phyloP scores from a whole-genome alignment of 805 yeast genomes.

The Candida parachauliodes region DNA sequence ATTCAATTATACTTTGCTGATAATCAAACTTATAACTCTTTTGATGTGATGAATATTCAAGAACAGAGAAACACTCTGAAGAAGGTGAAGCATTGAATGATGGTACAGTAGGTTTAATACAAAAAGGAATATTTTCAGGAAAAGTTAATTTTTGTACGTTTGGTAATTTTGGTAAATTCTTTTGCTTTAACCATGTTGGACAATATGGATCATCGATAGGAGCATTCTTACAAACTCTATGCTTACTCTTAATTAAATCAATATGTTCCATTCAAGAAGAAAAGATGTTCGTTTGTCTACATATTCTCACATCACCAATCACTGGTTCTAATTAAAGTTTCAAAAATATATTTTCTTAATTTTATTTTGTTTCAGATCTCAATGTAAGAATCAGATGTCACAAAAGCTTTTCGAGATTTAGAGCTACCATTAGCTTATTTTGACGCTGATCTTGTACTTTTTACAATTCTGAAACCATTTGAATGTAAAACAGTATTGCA shows the following conservation, averaged over 20 bases:
- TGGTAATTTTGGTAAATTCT: conserved; percentile 3
- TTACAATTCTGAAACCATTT: too few relatives aligned
- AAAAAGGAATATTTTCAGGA: not conserved
- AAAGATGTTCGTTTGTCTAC: not conserved
- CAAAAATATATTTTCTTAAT: conserved; percentile 1
- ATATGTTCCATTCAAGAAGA: conserved; percentile 2
- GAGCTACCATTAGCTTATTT: not conserved
- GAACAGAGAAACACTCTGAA: conserved; percentile 1
- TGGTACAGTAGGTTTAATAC: not conserved
- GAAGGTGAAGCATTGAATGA: not conserved
- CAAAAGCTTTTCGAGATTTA: not conserved
- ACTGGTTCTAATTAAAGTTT: not conserved
- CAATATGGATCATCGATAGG: conserved; percentile 8
- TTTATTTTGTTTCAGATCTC: conserved; percentile 2
- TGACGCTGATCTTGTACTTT: too few relatives aligned
- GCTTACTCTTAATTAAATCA: conserved; percentile 8
- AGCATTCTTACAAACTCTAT: conserved; percentile 3
- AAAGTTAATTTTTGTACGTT: too few relatives aligned
- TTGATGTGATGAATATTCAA: not conserved
- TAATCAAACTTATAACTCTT: conserved; percentile 3
- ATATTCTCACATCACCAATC: not conserved
- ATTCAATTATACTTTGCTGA: conserved; percentile 7
- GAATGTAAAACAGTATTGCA: too few relatives aligned
- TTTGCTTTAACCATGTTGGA: conserved; percentile 9
- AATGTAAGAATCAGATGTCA: not conserved